A percentile compares a stretch with the other conserved stretches of the same genome.
These are phyloP conservation scores for Citrus glauca DNA, from an alignment of 345 rosid genomes.

Conservation along the genomic window DNA sequence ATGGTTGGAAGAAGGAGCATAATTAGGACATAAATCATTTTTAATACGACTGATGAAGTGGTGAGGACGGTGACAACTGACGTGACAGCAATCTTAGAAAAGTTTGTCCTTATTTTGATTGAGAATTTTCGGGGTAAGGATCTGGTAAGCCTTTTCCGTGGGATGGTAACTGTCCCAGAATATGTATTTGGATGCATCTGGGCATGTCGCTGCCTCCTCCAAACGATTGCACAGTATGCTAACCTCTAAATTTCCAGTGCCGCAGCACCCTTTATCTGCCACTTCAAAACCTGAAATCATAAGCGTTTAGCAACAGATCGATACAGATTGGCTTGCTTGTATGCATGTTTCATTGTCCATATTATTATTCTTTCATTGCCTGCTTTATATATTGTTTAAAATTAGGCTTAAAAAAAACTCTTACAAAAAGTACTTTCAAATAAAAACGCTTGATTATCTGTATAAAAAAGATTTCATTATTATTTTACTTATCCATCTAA, in stretches of 20 bases:
- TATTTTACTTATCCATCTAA: no score
- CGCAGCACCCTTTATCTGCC: constrained; percentile 59
- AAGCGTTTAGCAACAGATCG: background rate
- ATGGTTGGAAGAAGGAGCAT: no score
- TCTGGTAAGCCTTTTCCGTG: constrained; percentile 44
- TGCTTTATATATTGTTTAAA: background rate
- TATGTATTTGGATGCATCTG: constrained; percentile 42
- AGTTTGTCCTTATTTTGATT: background rate
- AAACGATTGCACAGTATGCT: constrained; percentile 37
- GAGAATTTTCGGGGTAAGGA: constrained; percentile 2
- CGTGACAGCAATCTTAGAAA: background rate
- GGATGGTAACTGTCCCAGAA: constrained; percentile 91
- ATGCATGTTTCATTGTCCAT: background rate
- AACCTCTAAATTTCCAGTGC: constrained; percentile 61
- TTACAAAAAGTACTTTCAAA: background rate
- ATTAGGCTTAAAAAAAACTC: no score
- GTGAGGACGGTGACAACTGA: background rate
- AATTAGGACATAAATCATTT: no score
- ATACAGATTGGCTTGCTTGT: background rate
- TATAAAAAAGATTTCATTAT: no score
- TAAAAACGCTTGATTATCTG: background rate
- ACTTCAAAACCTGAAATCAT: constrained; percentile 50
- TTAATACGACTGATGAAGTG: no score
- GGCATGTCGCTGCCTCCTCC: constrained; percentile 27
- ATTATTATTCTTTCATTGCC: background rate